These are phyloP conservation scores for Anacardium occidentale DNA, from an alignment of 345 rosid species.

Conservation along the genomic window DNA sequence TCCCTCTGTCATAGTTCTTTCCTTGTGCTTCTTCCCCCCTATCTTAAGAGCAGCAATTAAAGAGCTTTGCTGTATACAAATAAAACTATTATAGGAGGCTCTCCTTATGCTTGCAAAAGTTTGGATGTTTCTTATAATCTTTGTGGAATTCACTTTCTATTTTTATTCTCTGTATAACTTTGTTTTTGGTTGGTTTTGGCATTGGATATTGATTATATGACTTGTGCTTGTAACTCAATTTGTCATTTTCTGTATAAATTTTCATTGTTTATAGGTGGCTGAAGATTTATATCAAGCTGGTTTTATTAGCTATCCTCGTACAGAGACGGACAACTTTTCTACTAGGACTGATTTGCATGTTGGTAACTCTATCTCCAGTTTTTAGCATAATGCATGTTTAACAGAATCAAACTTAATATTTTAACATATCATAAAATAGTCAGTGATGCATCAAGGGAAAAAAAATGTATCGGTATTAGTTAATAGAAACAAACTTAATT, in stretches of 20 bases:
- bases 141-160: background rate
- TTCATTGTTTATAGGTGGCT: slow-evolving; percentile 67
- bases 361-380: slow-evolving; percentile 42
- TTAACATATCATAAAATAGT: background rate
- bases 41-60: background rate
- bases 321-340: slow-evolving; percentile 91
- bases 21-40: slow-evolving; percentile 17
- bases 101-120: background rate
- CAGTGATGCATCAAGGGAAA: background rate
- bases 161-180: slow-evolving; percentile 1
- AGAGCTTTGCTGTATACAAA: background rate
- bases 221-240: background rate
- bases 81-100: background rate
- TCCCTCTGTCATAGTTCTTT: slow-evolving; percentile 3
- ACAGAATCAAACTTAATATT: background rate
- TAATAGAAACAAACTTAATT: no score
- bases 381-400: background rate
- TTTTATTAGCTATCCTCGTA: slow-evolving; percentile 97
- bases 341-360: slow-evolving; percentile 87
- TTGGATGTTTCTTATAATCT: background rate
- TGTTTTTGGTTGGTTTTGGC: background rate
- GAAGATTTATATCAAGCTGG: slow-evolving; percentile 97
- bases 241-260: slow-evolving; percentile 8
- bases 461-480: background rate
- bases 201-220: no score